Evolutionary conservation across 192 early-diverging fungal genomes (phyloP).

Genomic region (Coemansia sp.): DNA sequence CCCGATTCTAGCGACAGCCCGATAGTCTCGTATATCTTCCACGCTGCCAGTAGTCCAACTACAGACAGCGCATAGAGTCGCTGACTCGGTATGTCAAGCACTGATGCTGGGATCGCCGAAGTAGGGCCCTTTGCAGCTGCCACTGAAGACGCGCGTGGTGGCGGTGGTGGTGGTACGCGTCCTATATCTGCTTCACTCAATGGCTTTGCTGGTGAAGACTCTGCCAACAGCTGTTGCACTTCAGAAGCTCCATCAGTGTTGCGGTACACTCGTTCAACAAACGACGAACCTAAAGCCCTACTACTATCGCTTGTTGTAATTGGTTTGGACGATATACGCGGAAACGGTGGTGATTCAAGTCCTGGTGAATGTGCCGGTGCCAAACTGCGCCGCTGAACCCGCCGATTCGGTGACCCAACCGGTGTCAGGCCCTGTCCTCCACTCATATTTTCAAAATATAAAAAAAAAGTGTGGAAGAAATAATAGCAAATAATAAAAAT

Average conservation of each 20-base stretch:
- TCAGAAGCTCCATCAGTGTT: constrained; percentile 26
- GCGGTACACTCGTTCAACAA: constrained; percentile 52
- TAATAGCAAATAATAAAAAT: not conserved
- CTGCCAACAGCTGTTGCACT: not conserved
- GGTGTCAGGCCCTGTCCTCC: constrained; percentile 35
- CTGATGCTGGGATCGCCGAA: constrained; percentile 45
- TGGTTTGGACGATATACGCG: constrained; percentile 10
- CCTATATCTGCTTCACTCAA: not conserved
- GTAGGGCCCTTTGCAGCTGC: not conserved
- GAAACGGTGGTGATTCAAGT: constrained; percentile 25
- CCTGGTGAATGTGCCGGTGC: not conserved
- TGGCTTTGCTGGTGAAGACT: not conserved
- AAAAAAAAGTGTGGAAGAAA: not conserved
- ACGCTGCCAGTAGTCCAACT: constrained; percentile 28
- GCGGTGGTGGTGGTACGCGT: constrained; percentile 13
- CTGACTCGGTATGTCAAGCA: constrained; percentile 50
- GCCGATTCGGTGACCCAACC: constrained; percentile 46
- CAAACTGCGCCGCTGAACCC: constrained; percentile 34
- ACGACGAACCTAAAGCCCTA: constrained; percentile 23
- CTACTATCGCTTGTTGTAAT: not conserved
- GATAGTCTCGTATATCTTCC: constrained; percentile 48
- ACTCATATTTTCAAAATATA: not conserved
- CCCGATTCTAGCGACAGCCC: constrained; percentile 16
- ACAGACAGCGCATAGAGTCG: constrained; percentile 39
- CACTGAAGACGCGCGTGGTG: not conserved